phyloP scores from a whole-genome alignment of 495 filamentous ascomycete genomes.

The Trichocladium uniseriatum region DNA sequence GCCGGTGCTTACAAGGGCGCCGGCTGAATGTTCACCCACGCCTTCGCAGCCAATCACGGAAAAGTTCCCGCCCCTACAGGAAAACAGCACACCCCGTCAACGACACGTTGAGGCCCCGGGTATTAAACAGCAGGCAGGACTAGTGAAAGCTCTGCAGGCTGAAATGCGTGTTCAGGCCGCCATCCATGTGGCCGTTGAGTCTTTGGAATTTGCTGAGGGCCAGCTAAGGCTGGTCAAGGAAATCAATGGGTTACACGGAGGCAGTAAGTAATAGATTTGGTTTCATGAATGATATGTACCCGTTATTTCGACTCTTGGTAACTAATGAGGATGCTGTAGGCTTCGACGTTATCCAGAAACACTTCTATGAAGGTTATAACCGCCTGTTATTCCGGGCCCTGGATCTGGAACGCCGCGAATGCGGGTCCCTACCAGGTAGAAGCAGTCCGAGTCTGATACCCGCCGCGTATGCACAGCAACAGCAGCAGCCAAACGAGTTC shows the following conservation, averaged over 20 bases:
- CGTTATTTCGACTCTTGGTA: too few relatives aligned
- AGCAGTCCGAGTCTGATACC: neutral
- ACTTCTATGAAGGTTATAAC: conserved; percentile 27
- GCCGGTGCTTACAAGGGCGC: neutral
- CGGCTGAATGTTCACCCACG: neutral
- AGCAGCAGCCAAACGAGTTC: neutral
- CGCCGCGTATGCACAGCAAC: neutral
- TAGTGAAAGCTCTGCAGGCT: conserved; percentile 19
- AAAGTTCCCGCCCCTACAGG: neutral
- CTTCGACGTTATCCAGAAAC: conserved; percentile 17
- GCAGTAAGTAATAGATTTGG: conserved; percentile 10
- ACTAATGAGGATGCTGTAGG: too few relatives aligned
- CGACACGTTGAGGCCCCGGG: neutral
- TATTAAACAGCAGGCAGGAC: conserved; percentile 1
- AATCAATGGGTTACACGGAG: conserved; percentile 17
- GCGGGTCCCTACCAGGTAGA: neutral
- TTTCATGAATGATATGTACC: too few relatives aligned
- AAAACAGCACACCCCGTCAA: neutral
- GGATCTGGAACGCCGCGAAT: conserved; percentile 20
- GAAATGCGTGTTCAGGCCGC: conserved; percentile 28
- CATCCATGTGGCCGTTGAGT: conserved; percentile 26
- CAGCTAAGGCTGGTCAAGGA: conserved; percentile 23
- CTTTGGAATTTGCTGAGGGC: conserved; percentile 25
- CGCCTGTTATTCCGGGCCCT: conserved; percentile 20
- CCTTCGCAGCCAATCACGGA: neutral